Base-by-base conservation (phyloP, 768 basidiomycete genomes). In the Leccinum longicurvipes region DNA sequence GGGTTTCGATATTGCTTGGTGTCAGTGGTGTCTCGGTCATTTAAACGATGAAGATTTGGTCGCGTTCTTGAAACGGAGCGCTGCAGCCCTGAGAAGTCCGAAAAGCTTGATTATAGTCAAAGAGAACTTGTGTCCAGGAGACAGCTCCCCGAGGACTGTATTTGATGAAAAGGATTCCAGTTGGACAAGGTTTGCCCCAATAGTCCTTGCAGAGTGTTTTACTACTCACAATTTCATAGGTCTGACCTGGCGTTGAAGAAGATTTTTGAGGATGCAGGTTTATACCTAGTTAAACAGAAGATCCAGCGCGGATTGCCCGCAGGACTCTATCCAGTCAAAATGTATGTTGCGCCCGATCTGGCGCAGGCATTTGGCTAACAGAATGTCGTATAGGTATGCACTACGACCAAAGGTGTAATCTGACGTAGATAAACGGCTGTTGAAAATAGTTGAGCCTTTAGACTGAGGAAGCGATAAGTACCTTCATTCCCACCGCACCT, bases 1-100 rank as follows among this genome's bases (percentile, higher is more conserved):
- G 44, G 82, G 82, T 1, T 98, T 93, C 72, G 96, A 99, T 71
- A 82, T 94, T 51, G 81, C 96, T 55, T 94, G 92, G 95, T 92
- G 91, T 64, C 96, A 99, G 70, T 98, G 96, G 96, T 96, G 95
- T 74, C 79, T 98, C 15, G 91, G 92, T 2, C 91, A 95, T 74
- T 78, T 97, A 55, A 82, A 77, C 53, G 85, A 95, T 67, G 65
- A 68, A 8, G 90, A 96, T 67, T 81, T 98, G 23, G 79, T 92
- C 25, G 70, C 74, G 2, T 98, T 98, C 74, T 78, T 98, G 60
- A 74, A 78, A 61, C 77, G 85, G 47, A 79, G 86, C 58, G 77
- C 78, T 47, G 73, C 72, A 3, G 83, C 92, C 0, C 68, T 98
- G 55, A 77, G 85, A n/a, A 53, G 63, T 31, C 71, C 65, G 2